phyloP scores from a whole-genome alignment of 176 grass and related monocot genomes.

The Raddia distichophylla region DNA sequence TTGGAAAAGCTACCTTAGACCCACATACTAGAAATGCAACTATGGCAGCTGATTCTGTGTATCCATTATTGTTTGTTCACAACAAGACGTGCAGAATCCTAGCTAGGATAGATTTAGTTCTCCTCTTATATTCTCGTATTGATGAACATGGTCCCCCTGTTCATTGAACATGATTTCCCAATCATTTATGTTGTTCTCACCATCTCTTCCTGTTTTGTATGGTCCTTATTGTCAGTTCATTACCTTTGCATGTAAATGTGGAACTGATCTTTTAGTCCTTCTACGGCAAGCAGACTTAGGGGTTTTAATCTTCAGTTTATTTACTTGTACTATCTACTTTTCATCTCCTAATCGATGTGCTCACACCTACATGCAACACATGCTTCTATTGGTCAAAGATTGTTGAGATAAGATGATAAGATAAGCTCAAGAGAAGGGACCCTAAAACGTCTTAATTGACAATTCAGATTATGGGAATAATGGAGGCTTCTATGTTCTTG shows the following conservation, averaged over 20 bases:
- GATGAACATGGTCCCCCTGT: not conserved
- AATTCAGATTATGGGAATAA: too few species aligned
- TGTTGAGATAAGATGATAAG: too few species aligned
- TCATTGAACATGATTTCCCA: not conserved
- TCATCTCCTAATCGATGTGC: too few species aligned
- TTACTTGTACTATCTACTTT: too few species aligned
- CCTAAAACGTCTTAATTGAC: too few species aligned
- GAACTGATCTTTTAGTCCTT: not conserved
- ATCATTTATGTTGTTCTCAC: not conserved
- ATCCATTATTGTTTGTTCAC: constrained; percentile 3
- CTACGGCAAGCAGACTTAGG: too few species aligned
- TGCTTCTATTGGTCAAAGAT: too few species aligned
- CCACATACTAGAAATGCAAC: not conserved
- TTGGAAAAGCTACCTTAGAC: not conserved
- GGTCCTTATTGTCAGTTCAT: not conserved
- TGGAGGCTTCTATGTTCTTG: not conserved
- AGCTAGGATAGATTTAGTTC: constrained; percentile 12
- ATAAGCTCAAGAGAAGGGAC: too few species aligned
- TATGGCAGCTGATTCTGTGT: not conserved
- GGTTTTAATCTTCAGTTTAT: too few species aligned
- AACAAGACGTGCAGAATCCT: constrained; percentile 2
- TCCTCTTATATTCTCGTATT: not conserved
- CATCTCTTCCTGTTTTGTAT: not conserved
- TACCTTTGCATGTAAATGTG: not conserved
- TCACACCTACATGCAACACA: too few species aligned